Evolutionary conservation across 805 yeast genomes (phyloP).

Genomic region (Tetrapisispora pingtungensis): DNA sequence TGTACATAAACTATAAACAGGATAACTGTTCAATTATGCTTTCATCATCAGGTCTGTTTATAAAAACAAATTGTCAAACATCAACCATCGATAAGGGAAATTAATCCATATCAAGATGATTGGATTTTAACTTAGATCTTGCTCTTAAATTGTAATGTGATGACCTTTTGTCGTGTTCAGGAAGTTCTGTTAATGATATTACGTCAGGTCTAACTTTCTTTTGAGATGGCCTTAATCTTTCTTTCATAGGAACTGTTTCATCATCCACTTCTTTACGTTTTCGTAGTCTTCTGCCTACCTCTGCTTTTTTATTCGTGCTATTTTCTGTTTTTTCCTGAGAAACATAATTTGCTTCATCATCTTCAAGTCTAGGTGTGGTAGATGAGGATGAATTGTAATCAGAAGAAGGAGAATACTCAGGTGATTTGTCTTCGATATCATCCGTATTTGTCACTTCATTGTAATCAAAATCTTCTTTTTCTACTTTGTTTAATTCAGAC

Average conservation of each 20-base stretch:
- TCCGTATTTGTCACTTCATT: slow-evolving; percentile 3
- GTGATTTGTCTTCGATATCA: slow-evolving; percentile 1
- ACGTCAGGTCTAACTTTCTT: slow-evolving; percentile 24
- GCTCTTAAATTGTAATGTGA: slow-evolving; percentile 27
- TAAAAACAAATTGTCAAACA: too few relatives aligned
- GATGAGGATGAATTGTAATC: slow-evolving; percentile 1
- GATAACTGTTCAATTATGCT: too few relatives aligned
- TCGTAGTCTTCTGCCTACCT: slow-evolving; percentile 3
- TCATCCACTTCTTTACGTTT: slow-evolving; percentile 7
- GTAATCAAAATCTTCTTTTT: slow-evolving; percentile 4
- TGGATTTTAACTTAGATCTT: slow-evolving; percentile 22
- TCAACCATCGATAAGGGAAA: too few relatives aligned
- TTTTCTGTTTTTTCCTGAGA: neutral
- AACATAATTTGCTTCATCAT: neutral
- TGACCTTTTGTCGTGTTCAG: slow-evolving; percentile 24
- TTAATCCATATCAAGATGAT: slow-evolving; percentile 2
- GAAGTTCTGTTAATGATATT: slow-evolving; percentile 12
- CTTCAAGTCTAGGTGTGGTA: neutral
- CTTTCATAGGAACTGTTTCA: neutral
- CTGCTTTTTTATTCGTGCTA: neutral
- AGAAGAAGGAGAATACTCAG: slow-evolving; percentile 1
- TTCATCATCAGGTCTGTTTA: too few relatives aligned
- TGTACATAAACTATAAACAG: too few relatives aligned
- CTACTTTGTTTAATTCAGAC: slow-evolving; percentile 3
- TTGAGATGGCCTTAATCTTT: slow-evolving; percentile 18